These are phyloP conservation scores for Euphorbia pulcherrima DNA, from an alignment of 345 rosid species.

Conservation along the genomic window DNA sequence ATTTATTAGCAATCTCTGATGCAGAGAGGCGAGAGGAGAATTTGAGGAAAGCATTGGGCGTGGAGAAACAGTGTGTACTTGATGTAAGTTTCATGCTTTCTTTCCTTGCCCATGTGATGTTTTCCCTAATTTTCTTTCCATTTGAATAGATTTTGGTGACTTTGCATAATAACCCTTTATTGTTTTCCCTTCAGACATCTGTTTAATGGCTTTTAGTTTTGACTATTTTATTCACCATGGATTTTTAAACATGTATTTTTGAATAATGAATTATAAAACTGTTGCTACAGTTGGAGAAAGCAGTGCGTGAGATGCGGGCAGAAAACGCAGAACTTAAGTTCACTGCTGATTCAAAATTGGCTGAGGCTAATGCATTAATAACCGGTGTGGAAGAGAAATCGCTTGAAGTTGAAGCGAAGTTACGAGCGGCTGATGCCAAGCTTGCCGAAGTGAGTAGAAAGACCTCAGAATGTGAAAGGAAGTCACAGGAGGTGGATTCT, in stretches of 20 bases:
- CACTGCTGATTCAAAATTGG: slow-evolving; percentile 81
- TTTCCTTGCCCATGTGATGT: not conserved
- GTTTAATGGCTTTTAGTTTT: not conserved
- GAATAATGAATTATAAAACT: slow-evolving; percentile 14
- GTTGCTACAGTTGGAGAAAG: slow-evolving; percentile 69
- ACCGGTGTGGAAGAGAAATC: slow-evolving; percentile 78
- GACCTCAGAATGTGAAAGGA: slow-evolving; percentile 76
- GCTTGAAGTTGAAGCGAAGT: slow-evolving; percentile 73
- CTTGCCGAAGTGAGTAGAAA: slow-evolving; percentile 93
- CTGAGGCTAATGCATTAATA: slow-evolving; percentile 81
- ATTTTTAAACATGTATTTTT: slow-evolving; percentile 4
- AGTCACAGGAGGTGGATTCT: slow-evolving; percentile 65
- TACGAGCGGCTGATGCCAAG: slow-evolving; percentile 78
- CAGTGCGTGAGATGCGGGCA: slow-evolving; percentile 74
- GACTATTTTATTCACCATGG: not conserved
- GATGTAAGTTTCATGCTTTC: slow-evolving; percentile 54
- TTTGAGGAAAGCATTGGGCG: slow-evolving; percentile 82
- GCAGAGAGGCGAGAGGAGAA: slow-evolving; percentile 82
- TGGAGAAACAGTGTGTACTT: slow-evolving; percentile 81
- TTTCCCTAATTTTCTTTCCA: not conserved
- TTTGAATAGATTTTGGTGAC: not conserved
- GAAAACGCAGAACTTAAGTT: slow-evolving; percentile 89
- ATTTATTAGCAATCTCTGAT: slow-evolving; percentile 61
- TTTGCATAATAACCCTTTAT: not conserved
- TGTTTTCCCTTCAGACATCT: not conserved